Conservation (phyloP, 2,329 filamentous ascomycete species). For the Coniochaeta sp. region DNA sequence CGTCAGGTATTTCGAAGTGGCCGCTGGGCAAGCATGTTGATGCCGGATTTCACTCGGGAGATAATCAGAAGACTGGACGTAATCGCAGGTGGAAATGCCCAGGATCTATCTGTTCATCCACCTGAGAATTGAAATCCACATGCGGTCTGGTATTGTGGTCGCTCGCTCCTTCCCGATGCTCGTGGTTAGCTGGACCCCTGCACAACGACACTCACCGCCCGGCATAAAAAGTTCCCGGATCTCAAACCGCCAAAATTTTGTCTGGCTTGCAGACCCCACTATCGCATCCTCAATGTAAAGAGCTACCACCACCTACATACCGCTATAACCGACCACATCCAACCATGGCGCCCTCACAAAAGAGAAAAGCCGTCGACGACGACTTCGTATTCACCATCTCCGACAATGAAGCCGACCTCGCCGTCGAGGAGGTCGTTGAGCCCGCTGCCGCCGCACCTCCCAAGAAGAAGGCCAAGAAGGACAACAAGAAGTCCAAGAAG, state of each 20-base stretch:
- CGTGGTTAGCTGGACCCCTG: not conserved
- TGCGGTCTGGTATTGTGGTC: no score
- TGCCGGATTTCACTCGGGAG: no score
- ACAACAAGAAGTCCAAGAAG: constrained; percentile 27
- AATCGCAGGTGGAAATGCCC: no score
- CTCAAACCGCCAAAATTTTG: not conserved
- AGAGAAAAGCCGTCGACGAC: constrained; percentile 43
- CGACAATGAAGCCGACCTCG: constrained; percentile 45
- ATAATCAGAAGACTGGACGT: no score
- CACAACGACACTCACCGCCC: not conserved
- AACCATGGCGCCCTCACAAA: constrained; percentile 39
- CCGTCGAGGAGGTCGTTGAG: constrained; percentile 43
- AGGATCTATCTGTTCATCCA: no score
- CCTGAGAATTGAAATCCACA: no score
- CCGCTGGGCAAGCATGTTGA: no score
- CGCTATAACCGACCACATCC: not conserved
- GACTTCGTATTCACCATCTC: constrained; percentile 55
- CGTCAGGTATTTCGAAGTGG: no score
- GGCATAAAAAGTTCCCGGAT: not conserved
- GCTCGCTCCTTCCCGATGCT: no score
- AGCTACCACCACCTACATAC: not conserved
- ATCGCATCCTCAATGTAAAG: not conserved
- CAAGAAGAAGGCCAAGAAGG: constrained; percentile 49
- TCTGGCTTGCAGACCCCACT: not conserved
- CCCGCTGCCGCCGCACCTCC: constrained; percentile 33